Evolutionary conservation across 345 rosid genomes (phyloP).

Genomic region (Raphanus raphanistrum): DNA sequence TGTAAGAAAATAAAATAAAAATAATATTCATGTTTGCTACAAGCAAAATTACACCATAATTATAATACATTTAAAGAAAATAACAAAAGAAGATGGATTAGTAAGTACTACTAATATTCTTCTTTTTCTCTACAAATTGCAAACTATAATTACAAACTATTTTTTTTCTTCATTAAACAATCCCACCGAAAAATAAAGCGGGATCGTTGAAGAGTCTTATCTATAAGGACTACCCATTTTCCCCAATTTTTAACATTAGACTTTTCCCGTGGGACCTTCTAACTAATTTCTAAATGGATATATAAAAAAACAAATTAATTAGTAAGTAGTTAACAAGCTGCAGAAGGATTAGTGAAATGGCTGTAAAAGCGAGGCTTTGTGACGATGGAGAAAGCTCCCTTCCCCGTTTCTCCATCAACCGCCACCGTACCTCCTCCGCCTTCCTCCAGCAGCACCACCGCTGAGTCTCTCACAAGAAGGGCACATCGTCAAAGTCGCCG

Average conservation of each 20-base stretch:
- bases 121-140: slow-evolving; percentile 49
- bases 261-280: slow-evolving; percentile 9
- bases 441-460: slow-evolving; percentile 24
- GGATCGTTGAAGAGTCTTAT: slow-evolving; percentile 40
- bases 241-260: slow-evolving; percentile 4
- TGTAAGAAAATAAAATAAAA: slow-evolving; percentile 15
- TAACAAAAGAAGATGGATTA: slow-evolving; percentile 30
- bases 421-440: slow-evolving; percentile 25
- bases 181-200: slow-evolving; percentile 79
- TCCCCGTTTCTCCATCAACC: slow-evolving; percentile 30
- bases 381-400: slow-evolving; percentile 35
- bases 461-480: slow-evolving; percentile 78
- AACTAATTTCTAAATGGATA: slow-evolving; percentile 11
- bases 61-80: neutral
- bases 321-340: slow-evolving; percentile 62
- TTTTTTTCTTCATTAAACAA: slow-evolving; percentile 40
- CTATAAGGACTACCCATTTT: slow-evolving; percentile 33
- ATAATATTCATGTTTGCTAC: slow-evolving; percentile 19
- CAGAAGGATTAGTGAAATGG: slow-evolving; percentile 76
- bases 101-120: slow-evolving; percentile 32
- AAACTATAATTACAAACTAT: slow-evolving; percentile 49
- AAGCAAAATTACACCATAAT: slow-evolving; percentile 43
- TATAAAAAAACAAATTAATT: neutral
- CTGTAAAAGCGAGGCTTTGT: slow-evolving; percentile 62
- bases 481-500: slow-evolving; percentile 76